Conservation (phyloP, 1,139 yeast species). For the Pichia sp. region DNA sequence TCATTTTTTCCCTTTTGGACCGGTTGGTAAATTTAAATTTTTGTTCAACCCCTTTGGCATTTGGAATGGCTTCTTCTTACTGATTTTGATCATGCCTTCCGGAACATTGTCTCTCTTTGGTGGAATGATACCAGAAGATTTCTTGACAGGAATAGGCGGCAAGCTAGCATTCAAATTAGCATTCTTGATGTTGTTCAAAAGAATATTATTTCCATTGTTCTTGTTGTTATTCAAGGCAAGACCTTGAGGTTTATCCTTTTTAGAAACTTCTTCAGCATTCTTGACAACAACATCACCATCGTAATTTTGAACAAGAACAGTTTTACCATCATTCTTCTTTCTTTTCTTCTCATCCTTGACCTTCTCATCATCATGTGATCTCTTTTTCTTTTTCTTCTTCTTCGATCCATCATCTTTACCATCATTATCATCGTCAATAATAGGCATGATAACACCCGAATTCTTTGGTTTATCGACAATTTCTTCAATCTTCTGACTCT, state of each 20-base stretch:
- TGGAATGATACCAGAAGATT: slow-evolving; percentile 12
- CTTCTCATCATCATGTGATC: neutral
- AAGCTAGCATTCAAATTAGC: neutral
- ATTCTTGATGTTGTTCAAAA: no score
- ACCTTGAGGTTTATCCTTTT: no score
- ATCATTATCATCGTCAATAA: neutral
- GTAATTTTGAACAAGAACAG: neutral
- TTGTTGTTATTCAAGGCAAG: no score
- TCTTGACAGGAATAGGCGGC: neutral
- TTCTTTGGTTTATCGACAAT: slow-evolving; percentile 2
- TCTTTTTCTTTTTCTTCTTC: neutral
- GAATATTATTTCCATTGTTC: slow-evolving; percentile 3
- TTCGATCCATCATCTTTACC: neutral
- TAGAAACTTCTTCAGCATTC: no score
- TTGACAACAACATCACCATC: no score
- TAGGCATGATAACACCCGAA: slow-evolving; percentile 8
- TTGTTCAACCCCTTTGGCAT: slow-evolving; percentile 4
- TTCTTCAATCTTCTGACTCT: neutral
- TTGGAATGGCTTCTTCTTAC: slow-evolving; percentile 17
- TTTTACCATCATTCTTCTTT: slow-evolving; percentile 1
- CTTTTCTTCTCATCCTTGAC: neutral
- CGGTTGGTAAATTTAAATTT: no score
- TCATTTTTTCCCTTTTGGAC: no score
- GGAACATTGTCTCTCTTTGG: slow-evolving; percentile 6
- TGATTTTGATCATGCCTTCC: slow-evolving; percentile 23